Evolutionary conservation across 805 yeast genomes (phyloP), one percentile per base, ranked within the genome.

Genomic region (Kuraishia cidri): DNA sequence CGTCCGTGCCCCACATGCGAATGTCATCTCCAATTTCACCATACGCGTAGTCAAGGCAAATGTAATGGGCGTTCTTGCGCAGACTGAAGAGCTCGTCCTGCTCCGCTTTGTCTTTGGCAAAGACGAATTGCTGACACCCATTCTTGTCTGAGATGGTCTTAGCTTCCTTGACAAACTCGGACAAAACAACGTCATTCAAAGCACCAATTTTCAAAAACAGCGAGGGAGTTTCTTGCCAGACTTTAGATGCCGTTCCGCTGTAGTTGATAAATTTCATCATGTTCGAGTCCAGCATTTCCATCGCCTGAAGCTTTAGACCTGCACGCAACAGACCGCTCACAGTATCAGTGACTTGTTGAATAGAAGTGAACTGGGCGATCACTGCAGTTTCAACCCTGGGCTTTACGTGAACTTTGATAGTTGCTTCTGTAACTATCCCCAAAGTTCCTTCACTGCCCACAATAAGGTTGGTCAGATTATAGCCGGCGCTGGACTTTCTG

Each of bases 371-470:
- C n/a, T 77, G 56, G 3, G 75, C 73, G 12, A 80, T 70, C 12
- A 74, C 73, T 17, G 79, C 79, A 32, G 68, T 65, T 44, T 79
- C 83, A 13, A 56, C 40, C 43, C 54, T 56, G 4, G 85, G 84
- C 35, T 64, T 66, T 10, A 73, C 79, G 38, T 73, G 71, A 25
- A 78, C 56, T 42, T 69, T 73, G 23, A 78, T 55, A 0, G 83
- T 77, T 5, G 77, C 78, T 41, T 78, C 81, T 2, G 84, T 77
- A 19, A 78, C 71, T 8, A 78, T 60, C 2, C 84, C 86, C 35
- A 78, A 50, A 1, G 86, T 78, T 4, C 86, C 86, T 44, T 79
- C 85, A 34, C 75, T 62, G 1, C 86, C 86, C 26, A 72, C 56
- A 40, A 78, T 74, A 37, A 78, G 47, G 6, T 75, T 73, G 38